Evolutionary conservation across 345 rosid genomes (phyloP), one percentile per base, ranked within the genome.

Genomic region (Eucalyptus erythrocorys): DNA sequence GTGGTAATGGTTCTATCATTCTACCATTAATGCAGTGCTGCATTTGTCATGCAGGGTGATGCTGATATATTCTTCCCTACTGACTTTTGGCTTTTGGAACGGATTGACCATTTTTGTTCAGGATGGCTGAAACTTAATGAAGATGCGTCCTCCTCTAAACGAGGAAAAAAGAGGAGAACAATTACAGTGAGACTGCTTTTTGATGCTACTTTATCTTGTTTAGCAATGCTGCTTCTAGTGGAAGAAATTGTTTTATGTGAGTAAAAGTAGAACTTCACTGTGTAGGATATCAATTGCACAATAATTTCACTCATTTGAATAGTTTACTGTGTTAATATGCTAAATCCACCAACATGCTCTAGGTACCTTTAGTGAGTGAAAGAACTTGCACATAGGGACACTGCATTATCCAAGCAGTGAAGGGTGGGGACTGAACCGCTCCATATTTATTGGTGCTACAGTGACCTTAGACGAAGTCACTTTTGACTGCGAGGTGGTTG

Each of bases 21-120:
- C 5, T 30, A 37, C 49, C 50, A 64, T 47, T 66, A 32, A 32
- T 88, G 61, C 51, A 17, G 55, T 80, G 87, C 85, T 51, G 87
- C 30, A 87, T 51, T 89, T 90, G 5, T 48, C 48, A 32, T 85
- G 94, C 93, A 97, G 99, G 99, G 99, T 88, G 99, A 98, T 94
- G 99, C 98, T 88, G 99, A 98, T 92, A 96, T 97, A 48, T 98
- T 98, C 91, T 98, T 98, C 87, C 99, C 99, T 13, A 97, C 99
- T 5, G 97, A 98, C 91, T 98, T 98, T 90, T 94, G 93, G 96
- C 97, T 98, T 76, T 93, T 98, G 95, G 99, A 98, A 92, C 91
- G 91, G 47, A 93, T 98, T 91, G 99, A 98, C 61, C 99, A 98
- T 92, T 95, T 95, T 91, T 95, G 99, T 90, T 98, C 99, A 12